Percentiles rank a stretch among this genome's conserved stretches.
Evolutionary conservation across 2,329 filamentous ascomycete genomes (phyloP).

Genomic region (Trichoderma atrobrunneum): DNA sequence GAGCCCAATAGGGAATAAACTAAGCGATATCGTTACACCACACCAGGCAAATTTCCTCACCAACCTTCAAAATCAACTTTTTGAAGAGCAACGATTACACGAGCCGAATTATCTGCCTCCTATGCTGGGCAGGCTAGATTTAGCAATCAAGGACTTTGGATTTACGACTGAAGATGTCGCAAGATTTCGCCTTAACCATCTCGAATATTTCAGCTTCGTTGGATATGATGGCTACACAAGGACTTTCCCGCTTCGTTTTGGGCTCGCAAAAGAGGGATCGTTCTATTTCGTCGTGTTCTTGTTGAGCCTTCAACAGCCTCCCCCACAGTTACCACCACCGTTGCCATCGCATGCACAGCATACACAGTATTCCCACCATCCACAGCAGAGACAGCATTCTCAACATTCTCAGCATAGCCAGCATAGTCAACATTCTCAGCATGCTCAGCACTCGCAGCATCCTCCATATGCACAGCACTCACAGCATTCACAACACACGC

Average conservation of each 20-base stretch:
- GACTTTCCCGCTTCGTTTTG: conserved; percentile 50
- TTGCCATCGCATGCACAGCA: not conserved
- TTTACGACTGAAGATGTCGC: conserved; percentile 53
- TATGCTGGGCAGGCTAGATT: conserved; percentile 56
- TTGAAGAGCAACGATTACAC: conserved; percentile 55
- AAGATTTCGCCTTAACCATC: conserved; percentile 50
- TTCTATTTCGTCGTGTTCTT: conserved; percentile 60
- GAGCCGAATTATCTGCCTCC: conserved; percentile 64
- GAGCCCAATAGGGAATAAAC: conserved; percentile 46
- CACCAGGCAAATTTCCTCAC: conserved; percentile 53
- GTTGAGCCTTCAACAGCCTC: conserved; percentile 38
- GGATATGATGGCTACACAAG: conserved; percentile 51
- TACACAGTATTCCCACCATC: not conserved
- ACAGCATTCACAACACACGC: conserved; percentile 27
- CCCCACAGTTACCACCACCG: conserved; percentile 39
- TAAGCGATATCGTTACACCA: conserved; percentile 53
- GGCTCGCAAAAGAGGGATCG: conserved; percentile 58
- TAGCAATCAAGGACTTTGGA: conserved; percentile 53
- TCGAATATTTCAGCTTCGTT: conserved; percentile 55
- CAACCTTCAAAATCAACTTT: conserved; percentile 50
- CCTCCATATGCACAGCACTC: not conserved
- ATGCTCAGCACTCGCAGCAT: conserved; percentile 30
- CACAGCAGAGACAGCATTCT: conserved; percentile 21
- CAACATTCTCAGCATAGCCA: not conserved
- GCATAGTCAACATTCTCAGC: not conserved